Percentiles rank a stretch among this genome's conserved stretches.
Evolutionary conservation across 169 alveolate genomes (phyloP).

Genomic region (Plasmodium vinckei): DNA sequence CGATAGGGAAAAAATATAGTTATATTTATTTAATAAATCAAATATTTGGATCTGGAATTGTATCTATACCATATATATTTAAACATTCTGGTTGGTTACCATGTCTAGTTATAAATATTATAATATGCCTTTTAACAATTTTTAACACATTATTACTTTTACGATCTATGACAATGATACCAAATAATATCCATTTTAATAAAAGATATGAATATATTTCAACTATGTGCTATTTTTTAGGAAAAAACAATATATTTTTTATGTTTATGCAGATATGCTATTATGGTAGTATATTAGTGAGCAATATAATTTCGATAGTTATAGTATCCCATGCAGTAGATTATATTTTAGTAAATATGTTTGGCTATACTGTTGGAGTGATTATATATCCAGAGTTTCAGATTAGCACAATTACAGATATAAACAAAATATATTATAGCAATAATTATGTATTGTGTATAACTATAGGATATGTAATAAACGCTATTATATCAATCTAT

Average conservation of each 20-base stretch:
- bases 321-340: conserved; percentile 84
- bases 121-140: conserved; percentile 77
- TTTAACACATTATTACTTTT: conserved; percentile 82
- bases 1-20: conserved; percentile 58
- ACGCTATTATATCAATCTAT: conserved; percentile 78
- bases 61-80: conserved; percentile 80
- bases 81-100: conserved; percentile 83
- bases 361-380: conserved; percentile 83
- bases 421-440: conserved; percentile 42
- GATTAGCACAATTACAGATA: conserved; percentile 9
- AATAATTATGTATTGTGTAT: conserved; percentile 73
- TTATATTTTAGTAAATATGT: conserved; percentile 74
- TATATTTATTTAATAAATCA: conserved; percentile 70
- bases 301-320: conserved; percentile 79
- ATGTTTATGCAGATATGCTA: conserved; percentile 77
- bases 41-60: conserved; percentile 81
- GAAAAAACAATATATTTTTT: conserved; percentile 79
- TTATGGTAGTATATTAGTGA: conserved; percentile 81
- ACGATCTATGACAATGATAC: conserved; percentile 85
- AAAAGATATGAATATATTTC: conserved; percentile 85
- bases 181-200: conserved; percentile 84
- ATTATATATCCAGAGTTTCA: conserved; percentile 76
- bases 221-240: conserved; percentile 81
- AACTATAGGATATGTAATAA: conserved; percentile 83
- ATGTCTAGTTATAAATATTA: conserved; percentile 77